phyloP scores from a whole-genome alignment of 1,284 basidiomycete species.

The Naganishia sp. region DNA sequence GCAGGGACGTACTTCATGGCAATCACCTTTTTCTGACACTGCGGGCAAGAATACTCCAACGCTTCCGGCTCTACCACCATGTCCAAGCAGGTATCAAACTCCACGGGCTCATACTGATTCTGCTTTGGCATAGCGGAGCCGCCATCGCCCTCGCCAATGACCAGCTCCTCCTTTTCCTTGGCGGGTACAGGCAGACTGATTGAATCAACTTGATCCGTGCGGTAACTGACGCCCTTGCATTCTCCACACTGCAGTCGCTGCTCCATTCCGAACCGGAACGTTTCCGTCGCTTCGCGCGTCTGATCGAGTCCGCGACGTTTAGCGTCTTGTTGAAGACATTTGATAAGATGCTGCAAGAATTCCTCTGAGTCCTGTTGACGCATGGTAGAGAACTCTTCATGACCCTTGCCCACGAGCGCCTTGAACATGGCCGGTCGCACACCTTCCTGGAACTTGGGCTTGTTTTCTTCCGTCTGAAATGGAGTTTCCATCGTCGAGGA shows the following conservation, averaged over 20 bases:
- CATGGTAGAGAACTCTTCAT: slow-evolving; percentile 95
- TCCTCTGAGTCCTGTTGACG: slow-evolving; percentile 96
- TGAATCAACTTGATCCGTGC: slow-evolving; percentile 74
- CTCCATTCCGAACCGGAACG: slow-evolving; percentile 81
- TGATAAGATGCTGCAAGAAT: slow-evolving; percentile 81
- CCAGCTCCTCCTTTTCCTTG: slow-evolving; percentile 55
- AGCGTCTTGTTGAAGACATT: slow-evolving; percentile 66
- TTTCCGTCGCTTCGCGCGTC: slow-evolving; percentile 65
- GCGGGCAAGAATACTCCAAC: slow-evolving; percentile 69
- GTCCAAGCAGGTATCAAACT: slow-evolving; percentile 69
- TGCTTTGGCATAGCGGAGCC: slow-evolving; percentile 53
- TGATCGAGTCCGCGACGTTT: slow-evolving; percentile 58
- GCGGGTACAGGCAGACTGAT: slow-evolving; percentile 79
- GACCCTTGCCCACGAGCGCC: slow-evolving; percentile 83
- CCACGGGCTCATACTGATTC: slow-evolving; percentile 66
- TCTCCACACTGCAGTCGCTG: slow-evolving; percentile 79
- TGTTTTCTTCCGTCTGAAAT: slow-evolving; percentile 20
- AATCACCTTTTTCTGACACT: slow-evolving; percentile 64
- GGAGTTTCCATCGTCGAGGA: slow-evolving; percentile 40
- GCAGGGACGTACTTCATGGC: slow-evolving; percentile 62
- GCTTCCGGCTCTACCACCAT: slow-evolving; percentile 67
- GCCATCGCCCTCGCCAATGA: slow-evolving; percentile 59
- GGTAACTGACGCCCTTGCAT: slow-evolving; percentile 87
- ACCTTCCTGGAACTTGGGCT: slow-evolving; percentile 73
- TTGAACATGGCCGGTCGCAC: slow-evolving; percentile 85